Conservation (phyloP, 257 asterid genomes). For the Lycium barbarum region DNA sequence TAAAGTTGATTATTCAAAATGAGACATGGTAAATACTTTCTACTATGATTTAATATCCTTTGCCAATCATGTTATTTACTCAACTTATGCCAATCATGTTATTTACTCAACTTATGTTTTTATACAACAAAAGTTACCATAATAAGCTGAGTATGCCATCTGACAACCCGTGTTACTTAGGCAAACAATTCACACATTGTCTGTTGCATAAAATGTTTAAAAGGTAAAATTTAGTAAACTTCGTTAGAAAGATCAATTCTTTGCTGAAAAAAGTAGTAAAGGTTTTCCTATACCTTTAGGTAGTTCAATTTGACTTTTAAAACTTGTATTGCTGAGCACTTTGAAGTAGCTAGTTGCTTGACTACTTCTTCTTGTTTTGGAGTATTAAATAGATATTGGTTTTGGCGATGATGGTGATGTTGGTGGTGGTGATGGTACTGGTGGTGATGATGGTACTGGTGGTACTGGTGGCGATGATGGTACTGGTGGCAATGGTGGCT, state of each 20-base stretch:
- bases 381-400: not conserved
- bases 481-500: not conserved
- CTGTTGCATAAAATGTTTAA: too few species aligned
- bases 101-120: not conserved
- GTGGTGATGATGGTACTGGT: not conserved
- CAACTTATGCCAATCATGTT: not conserved
- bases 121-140: not conserved
- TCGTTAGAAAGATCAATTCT: too few species aligned
- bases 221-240: too few species aligned
- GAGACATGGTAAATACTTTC: too few species aligned
- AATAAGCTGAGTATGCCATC: too few species aligned
- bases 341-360: not conserved
- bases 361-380: not conserved
- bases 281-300: too few species aligned
- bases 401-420: not conserved
- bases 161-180: too few species aligned
- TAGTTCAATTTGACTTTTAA: not conserved
- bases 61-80: not conserved
- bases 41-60: not conserved
- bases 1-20: not conserved
- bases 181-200: too few species aligned
- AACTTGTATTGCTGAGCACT: not conserved
- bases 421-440: not conserved
- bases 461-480: not conserved
- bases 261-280: too few species aligned